Conservation (phyloP, 306 rosid genomes). For the Pyrus bretschneideri region DNA sequence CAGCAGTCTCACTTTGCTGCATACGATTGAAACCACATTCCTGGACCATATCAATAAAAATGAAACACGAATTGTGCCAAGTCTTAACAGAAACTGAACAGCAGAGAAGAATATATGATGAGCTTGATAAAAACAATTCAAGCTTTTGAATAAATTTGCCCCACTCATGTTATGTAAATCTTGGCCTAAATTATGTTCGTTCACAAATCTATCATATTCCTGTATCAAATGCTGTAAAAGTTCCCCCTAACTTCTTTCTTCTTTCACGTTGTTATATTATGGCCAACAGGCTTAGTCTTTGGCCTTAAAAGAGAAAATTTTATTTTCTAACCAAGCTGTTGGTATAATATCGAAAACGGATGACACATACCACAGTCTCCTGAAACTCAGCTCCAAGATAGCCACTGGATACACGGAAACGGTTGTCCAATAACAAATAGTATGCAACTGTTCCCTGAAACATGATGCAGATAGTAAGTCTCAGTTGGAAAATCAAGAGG, state of each 20-base stretch:
- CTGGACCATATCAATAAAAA: conserved; percentile 15
- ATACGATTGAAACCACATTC: conserved; percentile 53
- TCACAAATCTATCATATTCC: background rate
- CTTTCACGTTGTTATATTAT: no score
- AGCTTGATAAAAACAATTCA: background rate
- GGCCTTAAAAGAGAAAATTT: background rate
- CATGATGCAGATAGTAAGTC: conserved; percentile 18
- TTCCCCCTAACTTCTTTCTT: background rate
- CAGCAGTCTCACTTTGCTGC: conserved; percentile 43
- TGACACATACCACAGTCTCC: conserved; percentile 60
- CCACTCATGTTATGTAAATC: background rate
- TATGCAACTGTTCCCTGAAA: conserved; percentile 94
- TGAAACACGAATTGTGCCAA: background rate
- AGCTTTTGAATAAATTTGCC: background rate
- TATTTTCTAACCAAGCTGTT: background rate
- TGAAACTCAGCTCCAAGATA: conserved; percentile 94
- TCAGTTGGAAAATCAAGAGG: background rate
- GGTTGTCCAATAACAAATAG: conserved; percentile 71
- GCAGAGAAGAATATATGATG: background rate
- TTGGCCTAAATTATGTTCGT: background rate
- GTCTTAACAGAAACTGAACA: background rate
- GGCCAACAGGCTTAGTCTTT: background rate
- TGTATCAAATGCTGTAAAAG: background rate
- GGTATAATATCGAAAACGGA: background rate
- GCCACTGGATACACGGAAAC: conserved; percentile 74